Base-by-base conservation (phyloP, 805 yeast genomes). In the Scheffersomyces spartinae region DNA sequence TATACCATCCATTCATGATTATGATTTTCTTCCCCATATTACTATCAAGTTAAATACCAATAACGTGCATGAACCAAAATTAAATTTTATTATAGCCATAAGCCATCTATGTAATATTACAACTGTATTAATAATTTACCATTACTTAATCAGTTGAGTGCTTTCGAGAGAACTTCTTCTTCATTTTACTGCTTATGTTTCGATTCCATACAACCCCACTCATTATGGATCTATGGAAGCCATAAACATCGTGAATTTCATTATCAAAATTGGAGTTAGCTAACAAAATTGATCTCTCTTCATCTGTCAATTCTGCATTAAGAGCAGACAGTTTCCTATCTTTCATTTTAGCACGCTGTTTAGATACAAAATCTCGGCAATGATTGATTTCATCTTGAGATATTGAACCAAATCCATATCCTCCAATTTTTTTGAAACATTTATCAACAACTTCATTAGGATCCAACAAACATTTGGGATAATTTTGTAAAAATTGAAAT, bases 401-500 rank as follows among this genome's bases (percentile, higher is more conserved):
- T 13, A 83, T 51, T 34, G 75, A 75, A 12, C 82, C 85, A 42
- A 74, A 74, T 7, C 67, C 66, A 30, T 57, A 60, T 0, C 83
- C 78, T 13, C 75, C 69, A 24, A 76, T 64, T 30, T 74, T 74
- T 40, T 75, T 75, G 53, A 78, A 86, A 36, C 93, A 81, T 19
- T 74, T 62, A 32, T 77, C 85, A 40, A 85, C 64, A 24, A 85
- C 55, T 5, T 54, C 49, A 35, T 75, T 73, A 3, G 91, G 85
- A 47, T 85, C 79, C 3, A 81, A 40, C 10, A 82, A 40, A 14
- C 61, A 52, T 38, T 76, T 78, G 3, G 98, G 98, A 17, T 67
- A 71, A 33, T 79, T 76, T 49, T 88, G 98, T 36, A 88, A 68
- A 18, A 75, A 63, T 52, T 86, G 96, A 44, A 88, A 91, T 11